A percentile compares a stretch with the other conserved stretches of the same genome.
Conservation (phyloP, 352 stramenopile genomes). For the Pythium vanterpoolii region DNA sequence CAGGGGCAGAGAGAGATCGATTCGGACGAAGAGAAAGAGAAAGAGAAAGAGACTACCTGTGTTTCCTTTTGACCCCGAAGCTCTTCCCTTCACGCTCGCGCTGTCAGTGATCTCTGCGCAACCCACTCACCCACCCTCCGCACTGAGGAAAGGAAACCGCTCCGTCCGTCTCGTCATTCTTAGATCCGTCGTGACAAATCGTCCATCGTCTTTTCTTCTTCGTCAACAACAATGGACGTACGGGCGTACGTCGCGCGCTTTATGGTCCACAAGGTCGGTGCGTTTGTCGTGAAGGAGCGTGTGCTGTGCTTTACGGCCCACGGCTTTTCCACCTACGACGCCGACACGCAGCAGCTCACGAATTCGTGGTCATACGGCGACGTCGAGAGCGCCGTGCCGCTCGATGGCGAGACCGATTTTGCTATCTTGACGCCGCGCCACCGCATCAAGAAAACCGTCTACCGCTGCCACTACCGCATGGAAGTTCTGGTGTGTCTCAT, state of each 20-base stretch:
- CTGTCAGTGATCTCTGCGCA: too few relatives aligned
- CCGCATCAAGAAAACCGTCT: constrained; percentile 79
- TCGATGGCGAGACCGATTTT: constrained; percentile 78
- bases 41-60: background rate
- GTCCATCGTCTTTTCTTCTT: background rate
- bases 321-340: constrained; percentile 69
- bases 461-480: constrained; percentile 78
- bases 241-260: constrained; percentile 67
- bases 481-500: constrained; percentile 81
- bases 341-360: constrained; percentile 65
- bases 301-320: constrained; percentile 77
- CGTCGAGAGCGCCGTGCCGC: constrained; percentile 49
- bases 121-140: too few relatives aligned
- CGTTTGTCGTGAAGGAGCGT: constrained; percentile 82
- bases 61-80: too few relatives aligned
- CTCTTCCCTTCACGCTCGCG: too few relatives aligned
- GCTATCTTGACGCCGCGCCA: constrained; percentile 74
- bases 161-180: too few relatives aligned
- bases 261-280: constrained; percentile 84
- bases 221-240: constrained; percentile 37
- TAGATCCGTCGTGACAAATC: background rate
- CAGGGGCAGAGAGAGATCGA: too few relatives aligned
- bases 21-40: background rate
- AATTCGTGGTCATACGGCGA: constrained; percentile 84
- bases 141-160: too few relatives aligned